Conservation (phyloP, 345 rosid species). For the Leavenworthia alabamica region DNA sequence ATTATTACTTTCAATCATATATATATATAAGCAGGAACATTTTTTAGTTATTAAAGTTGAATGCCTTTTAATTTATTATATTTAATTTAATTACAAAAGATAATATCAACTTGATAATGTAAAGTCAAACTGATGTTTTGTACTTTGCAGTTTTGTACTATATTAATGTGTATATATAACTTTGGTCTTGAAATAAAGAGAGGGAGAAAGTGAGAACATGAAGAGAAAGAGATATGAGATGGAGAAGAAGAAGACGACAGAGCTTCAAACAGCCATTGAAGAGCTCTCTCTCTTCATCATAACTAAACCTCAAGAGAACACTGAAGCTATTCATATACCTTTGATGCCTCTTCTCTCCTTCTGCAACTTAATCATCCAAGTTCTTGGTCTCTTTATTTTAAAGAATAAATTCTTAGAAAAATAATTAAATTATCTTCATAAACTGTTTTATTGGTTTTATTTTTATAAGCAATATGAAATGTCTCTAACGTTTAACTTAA, state of each 20-base stretch:
- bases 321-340: conserved; percentile 41
- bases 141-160: conserved; percentile 16
- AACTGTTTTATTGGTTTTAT: neutral
- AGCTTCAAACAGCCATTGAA: conserved; percentile 68
- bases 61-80: neutral
- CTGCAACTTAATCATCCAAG: conserved; percentile 65
- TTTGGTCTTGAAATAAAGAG: neutral
- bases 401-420: neutral
- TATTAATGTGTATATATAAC: neutral
- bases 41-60: neutral
- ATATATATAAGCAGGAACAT: neutral
- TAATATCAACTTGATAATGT: conserved; percentile 19
- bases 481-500: neutral
- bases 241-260: conserved; percentile 50
- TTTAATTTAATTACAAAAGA: conserved; percentile 1
- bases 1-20: neutral
- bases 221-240: conserved; percentile 58
- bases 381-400: conserved; percentile 59
- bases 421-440: neutral
- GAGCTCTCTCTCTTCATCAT: conserved; percentile 50
- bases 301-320: conserved; percentile 32
- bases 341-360: conserved; percentile 58
- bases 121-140: conserved; percentile 26
- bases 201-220: conserved; percentile 31
- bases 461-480: neutral